Evolutionary conservation across 164 flowering plant species (phyloP), one percentile per base, ranked within the genome.

Genomic region (Aristolochia fimbriata): DNA sequence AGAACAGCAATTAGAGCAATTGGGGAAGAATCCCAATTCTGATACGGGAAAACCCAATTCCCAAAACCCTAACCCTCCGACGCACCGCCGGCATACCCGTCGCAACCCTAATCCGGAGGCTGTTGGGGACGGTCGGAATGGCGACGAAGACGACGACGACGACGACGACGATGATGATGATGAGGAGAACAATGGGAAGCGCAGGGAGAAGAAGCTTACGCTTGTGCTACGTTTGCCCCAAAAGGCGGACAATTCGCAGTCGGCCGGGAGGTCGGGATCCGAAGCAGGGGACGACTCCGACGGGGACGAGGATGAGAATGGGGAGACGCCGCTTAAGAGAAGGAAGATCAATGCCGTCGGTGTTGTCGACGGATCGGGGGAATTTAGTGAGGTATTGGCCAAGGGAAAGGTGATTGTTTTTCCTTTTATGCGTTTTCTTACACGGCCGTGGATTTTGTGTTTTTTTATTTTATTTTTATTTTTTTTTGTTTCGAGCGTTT

Each of bases 151-250:
- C 19, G 71, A 57, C 11, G 74, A 45, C 14, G 74, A 59, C 1
- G 75, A 66, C 0, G 77, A 70, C 17, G 73, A 62, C 0, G 73
- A 55, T 6, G 74, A 52, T 11, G 76, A 63, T 2, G 76, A 66
- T 0, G 76, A 70, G 3, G 73, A 70, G 24, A 65, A 47, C 33
- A 56, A 15, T 47, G 77, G 73, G 22, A 70, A 59, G 55, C 60
- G 81, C 41, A 65, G 69, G 47, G 82, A 82, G 80, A 82, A 79
- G 77, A 77, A 81, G 70, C 76, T 82, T 50, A 77, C 78, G 63
- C 71, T 73, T 31, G 84, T 78, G n/a, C 73, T 78, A 25, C 62
- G 68, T 54, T 45, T 77, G 70, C 76, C 78, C 5, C 52, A 68
- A 24, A 63, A 30, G 47, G 25, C 60, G 17, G 14, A n/a, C 33